These are phyloP conservation scores for Carnegiea gigantea DNA, from an alignment of 179 eudicot species.

Conservation along the genomic window DNA sequence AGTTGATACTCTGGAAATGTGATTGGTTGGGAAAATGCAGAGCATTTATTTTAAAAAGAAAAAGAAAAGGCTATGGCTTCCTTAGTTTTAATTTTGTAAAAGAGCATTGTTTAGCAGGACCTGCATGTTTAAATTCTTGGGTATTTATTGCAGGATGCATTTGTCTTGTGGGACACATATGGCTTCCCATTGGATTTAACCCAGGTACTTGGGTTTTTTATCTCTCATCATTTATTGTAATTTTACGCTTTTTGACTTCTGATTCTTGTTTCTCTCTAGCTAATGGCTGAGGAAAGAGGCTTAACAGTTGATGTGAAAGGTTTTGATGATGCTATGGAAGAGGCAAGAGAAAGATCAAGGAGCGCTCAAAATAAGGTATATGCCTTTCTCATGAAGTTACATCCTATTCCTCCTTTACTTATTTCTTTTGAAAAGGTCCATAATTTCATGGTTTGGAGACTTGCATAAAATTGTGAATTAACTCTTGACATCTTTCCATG, in stretches of 20 bases:
- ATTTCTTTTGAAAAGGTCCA: background rate
- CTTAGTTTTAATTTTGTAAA: background rate
- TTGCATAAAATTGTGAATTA: background rate
- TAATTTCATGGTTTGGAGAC: background rate
- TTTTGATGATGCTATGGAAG: constrained; percentile 72
- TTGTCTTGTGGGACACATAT: constrained; percentile 90
- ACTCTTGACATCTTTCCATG: background rate
- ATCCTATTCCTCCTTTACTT: background rate
- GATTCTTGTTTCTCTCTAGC: constrained; percentile 33
- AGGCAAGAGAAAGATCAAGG: constrained; percentile 92
- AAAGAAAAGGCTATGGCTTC: background rate
- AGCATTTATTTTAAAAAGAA: too few relatives aligned
- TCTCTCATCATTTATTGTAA: background rate
- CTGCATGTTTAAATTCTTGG: constrained; percentile 6
- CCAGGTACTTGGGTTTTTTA: constrained; percentile 52
- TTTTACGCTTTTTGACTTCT: background rate
- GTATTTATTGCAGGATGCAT: constrained; percentile 77
- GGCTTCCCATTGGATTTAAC: constrained; percentile 97
- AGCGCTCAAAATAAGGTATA: constrained; percentile 78
- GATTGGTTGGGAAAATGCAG: background rate
- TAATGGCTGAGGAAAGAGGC: constrained; percentile 98
- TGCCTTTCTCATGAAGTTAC: background rate
- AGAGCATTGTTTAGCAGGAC: background rate
- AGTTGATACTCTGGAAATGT: background rate
- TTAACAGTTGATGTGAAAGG: constrained; percentile 79